These are phyloP conservation scores for Fusarium foetens DNA, from an alignment of 2,329 filamentous ascomycete genomes.

Conservation along the genomic window DNA sequence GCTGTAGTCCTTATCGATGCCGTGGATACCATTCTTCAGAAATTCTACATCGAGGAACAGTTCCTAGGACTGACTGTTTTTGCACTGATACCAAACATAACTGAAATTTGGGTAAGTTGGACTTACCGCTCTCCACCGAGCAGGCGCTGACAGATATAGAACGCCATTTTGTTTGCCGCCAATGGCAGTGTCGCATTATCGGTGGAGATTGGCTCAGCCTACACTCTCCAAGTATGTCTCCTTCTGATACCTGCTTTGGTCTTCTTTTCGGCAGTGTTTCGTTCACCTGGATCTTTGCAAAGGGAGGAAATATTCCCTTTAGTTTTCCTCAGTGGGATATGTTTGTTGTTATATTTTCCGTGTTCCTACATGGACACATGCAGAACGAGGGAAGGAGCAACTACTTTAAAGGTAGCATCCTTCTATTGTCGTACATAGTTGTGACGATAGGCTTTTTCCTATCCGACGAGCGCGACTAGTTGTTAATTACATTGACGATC, in stretches of 20 bases:
- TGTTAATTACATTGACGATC: too few relatives aligned
- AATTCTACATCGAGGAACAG: background rate
- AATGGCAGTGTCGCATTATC: background rate
- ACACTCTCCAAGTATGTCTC: background rate
- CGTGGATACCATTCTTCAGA: background rate
- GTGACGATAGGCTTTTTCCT: background rate
- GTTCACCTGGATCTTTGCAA: background rate
- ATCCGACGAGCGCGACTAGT: too few relatives aligned
- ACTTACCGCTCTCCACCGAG: background rate
- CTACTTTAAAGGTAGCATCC: background rate
- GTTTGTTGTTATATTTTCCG: background rate
- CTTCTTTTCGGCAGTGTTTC: background rate
- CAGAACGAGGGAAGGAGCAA: background rate
- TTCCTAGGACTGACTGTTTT: background rate
- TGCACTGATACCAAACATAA: background rate
- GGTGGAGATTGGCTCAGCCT: background rate
- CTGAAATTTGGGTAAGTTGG: background rate
- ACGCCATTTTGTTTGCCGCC: background rate
- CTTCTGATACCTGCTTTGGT: background rate
- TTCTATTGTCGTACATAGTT: background rate
- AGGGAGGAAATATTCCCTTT: background rate
- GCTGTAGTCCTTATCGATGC: background rate
- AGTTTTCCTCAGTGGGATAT: constrained; percentile 3
- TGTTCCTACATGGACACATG: background rate
- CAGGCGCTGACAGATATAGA: background rate